These are phyloP conservation scores for Aaosphaeria arxii DNA, from an alignment of 2,329 filamentous ascomycete species.

Conservation along the genomic window DNA sequence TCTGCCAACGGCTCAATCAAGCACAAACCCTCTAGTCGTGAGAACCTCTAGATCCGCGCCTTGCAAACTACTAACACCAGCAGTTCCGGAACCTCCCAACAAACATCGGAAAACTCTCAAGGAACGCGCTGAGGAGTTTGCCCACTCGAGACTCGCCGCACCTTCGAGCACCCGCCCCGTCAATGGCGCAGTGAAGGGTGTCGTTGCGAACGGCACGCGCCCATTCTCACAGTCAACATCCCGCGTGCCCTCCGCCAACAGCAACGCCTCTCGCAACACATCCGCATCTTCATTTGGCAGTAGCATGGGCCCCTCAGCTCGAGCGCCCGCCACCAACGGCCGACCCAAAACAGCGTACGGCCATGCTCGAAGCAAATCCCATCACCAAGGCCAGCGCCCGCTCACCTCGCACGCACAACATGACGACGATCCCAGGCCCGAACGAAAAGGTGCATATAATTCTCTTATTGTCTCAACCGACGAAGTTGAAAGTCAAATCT, in stretches of 20 bases:
- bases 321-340: conserved; percentile 40
- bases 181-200: conserved; percentile 44
- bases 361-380: conserved; percentile 48
- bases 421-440: conserved; percentile 40
- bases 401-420: conserved; percentile 40
- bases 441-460: conserved; percentile 46
- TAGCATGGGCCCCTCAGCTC: conserved; percentile 50
- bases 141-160: conserved; percentile 40
- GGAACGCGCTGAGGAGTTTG: conserved; percentile 48
- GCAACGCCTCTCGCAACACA: conserved; percentile 44
- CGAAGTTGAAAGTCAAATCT: conserved; percentile 9
- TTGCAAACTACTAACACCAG: conserved; percentile 16
- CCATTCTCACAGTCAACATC: conserved; percentile 36
- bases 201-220: conserved; percentile 40
- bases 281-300: conserved; percentile 52
- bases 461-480: conserved; percentile 40
- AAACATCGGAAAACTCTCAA: conserved; percentile 50
- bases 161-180: conserved; percentile 43
- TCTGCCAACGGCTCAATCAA: conserved; percentile 47
- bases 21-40: conserved; percentile 52
- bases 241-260: conserved; percentile 41
- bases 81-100: conserved; percentile 47
- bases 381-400: conserved; percentile 39
- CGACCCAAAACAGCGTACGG: conserved; percentile 50
- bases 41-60: conserved; percentile 9